Percentiles rank a stretch among this genome's conserved stretches.
Evolutionary conservation across 352 stramenopile species (phyloP).

Genomic region (Pythium plurisporium): DNA sequence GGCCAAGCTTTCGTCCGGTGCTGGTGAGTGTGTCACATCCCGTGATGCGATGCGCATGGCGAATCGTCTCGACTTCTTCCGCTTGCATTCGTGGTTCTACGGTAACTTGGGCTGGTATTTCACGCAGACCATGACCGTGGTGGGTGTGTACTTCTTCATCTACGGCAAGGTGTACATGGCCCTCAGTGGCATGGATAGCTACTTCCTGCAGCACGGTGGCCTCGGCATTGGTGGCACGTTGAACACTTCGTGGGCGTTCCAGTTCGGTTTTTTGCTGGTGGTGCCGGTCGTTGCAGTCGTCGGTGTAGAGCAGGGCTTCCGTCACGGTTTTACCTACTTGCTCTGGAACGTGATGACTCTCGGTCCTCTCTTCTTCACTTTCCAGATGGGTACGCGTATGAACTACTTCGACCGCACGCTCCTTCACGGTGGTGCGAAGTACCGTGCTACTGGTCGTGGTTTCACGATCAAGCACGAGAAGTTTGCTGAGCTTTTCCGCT

Average conservation of each 20-base stretch:
- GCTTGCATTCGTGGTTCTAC: slow-evolving; percentile 97
- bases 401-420: slow-evolving; percentile 98
- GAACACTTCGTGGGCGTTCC: slow-evolving; percentile 95
- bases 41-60: slow-evolving; percentile 95
- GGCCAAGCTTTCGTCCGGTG: slow-evolving; percentile 95
- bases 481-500: slow-evolving; percentile 96
- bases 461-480: slow-evolving; percentile 99
- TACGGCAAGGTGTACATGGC: slow-evolving; percentile 96
- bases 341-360: slow-evolving; percentile 95
- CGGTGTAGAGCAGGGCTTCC: slow-evolving; percentile 95
- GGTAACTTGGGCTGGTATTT: slow-evolving; percentile 99
- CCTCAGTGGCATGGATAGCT: slow-evolving; percentile 90
- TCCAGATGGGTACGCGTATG: slow-evolving; percentile 98
- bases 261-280: slow-evolving; percentile 95
- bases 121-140: slow-evolving; percentile 95
- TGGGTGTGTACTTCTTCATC: slow-evolving; percentile 97
- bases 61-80: slow-evolving; percentile 96
- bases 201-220: slow-evolving; percentile 88
- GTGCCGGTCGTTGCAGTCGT: slow-evolving; percentile 96
- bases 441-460: slow-evolving; percentile 96
- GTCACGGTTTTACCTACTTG: slow-evolving; percentile 89
- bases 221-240: slow-evolving; percentile 94
- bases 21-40: slow-evolving; percentile 96
- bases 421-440: slow-evolving; percentile 97
- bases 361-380: slow-evolving; percentile 98